phyloP scores from a whole-genome alignment of 805 yeast genomes.

The Metahyphopichia silvanorum region DNA sequence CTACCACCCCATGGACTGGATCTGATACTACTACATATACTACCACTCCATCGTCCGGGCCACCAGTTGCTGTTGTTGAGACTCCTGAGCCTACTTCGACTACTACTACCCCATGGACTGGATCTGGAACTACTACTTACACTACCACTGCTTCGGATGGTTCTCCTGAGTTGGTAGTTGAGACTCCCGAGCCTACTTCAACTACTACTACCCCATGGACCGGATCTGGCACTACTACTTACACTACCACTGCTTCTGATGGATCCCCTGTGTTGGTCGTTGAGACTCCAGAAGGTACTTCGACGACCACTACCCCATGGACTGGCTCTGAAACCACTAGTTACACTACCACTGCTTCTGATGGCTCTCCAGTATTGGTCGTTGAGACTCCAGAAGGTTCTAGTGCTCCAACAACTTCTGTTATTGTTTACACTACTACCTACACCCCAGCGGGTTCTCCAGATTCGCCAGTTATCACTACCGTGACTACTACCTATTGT shows the following conservation, averaged over 20 bases:
- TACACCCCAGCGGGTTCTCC: too few species aligned
- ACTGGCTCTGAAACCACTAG: constrained; percentile 1
- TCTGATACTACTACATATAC: too few species aligned
- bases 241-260: constrained; percentile 3
- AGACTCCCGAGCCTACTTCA: constrained; percentile 4
- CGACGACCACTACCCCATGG: constrained; percentile 2
- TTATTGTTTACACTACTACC: too few species aligned
- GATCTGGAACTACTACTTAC: constrained; percentile 6
- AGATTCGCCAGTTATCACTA: too few species aligned
- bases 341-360: constrained; percentile 1
- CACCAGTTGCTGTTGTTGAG: too few species aligned
- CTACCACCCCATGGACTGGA: too few species aligned
- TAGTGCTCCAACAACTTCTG: too few species aligned
- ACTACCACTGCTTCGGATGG: constrained; percentile 3
- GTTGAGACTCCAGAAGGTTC: constrained; percentile 14
- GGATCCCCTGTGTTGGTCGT: constrained; percentile 8
- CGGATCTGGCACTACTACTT: constrained; percentile 1
- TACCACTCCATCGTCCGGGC: too few species aligned
- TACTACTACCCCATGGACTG: too few species aligned
- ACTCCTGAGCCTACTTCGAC: too few species aligned
- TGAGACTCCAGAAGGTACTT: constrained; percentile 9
- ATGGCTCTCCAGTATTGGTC: constrained; percentile 7
- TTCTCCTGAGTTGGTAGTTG: constrained; percentile 5
- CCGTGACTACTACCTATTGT: too few species aligned
- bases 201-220: constrained; percentile 3